Evolutionary conservation across 129 eudicot species (phyloP).

Genomic region (Glebionis coronaria): DNA sequence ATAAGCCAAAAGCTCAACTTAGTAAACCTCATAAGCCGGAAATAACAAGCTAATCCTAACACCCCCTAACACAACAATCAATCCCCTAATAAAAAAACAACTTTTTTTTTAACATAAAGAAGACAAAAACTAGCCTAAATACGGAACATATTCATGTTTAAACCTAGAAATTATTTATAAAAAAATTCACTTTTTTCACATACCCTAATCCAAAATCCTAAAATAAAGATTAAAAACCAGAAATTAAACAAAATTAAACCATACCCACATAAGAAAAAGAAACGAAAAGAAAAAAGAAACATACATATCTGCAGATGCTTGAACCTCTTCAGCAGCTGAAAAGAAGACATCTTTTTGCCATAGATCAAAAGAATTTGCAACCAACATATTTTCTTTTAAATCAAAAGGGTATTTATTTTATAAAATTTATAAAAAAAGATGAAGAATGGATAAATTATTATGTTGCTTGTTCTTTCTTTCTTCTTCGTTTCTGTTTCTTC

Average conservation of each 20-base stretch:
- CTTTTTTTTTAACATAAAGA: neutral
- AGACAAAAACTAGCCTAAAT: constrained; percentile 8
- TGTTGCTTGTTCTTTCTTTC: neutral
- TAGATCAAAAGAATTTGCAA: constrained; percentile 73
- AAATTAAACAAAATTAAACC: constrained; percentile 7
- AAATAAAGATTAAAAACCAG: neutral
- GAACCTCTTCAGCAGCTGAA: constrained; percentile 94
- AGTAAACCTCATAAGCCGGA: no score
- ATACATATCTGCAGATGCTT: constrained; percentile 85
- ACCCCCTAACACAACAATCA: constrained; percentile 5
- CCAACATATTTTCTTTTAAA: constrained; percentile 43
- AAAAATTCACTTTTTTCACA: neutral
- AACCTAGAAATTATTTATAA: constrained; percentile 5
- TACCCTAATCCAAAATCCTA: constrained; percentile 11
- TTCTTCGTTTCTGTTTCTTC: constrained; percentile 2
- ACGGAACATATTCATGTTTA: neutral
- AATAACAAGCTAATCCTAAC: no score
- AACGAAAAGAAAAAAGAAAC: constrained; percentile 19
- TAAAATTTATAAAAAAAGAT: neutral
- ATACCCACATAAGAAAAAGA: constrained; percentile 23
- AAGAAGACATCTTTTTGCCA: constrained; percentile 89
- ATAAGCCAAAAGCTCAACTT: no score
- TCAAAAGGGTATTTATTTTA: neutral
- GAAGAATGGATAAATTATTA: no score
- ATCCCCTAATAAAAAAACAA: constrained; percentile 17